Evolutionary conservation across 139 green algal species (phyloP).

Genomic region (Chlorella ohadii): DNA sequence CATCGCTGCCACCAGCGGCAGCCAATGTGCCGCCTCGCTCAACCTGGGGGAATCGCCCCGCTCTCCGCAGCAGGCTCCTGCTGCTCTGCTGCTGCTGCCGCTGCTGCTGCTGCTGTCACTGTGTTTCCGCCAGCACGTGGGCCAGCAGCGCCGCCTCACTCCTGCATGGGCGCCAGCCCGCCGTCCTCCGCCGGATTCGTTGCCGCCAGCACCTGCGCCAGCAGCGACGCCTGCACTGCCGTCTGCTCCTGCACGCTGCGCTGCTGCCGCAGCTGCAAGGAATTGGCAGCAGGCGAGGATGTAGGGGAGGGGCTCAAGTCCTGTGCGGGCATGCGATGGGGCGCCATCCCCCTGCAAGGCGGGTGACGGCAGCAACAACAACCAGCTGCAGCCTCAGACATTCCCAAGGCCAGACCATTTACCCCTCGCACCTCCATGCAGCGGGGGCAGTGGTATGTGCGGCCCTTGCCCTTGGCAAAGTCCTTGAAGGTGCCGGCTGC

Average conservation of each 20-base stretch:
- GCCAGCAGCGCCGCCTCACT: background rate
- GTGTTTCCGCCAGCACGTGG: no score
- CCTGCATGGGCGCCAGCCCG: background rate
- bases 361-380: background rate
- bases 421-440: slow-evolving; percentile 42
- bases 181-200: background rate
- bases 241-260: background rate
- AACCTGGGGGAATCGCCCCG: no score
- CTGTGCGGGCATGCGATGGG: no score
- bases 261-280: background rate
- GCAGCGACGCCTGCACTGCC: background rate
- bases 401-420: no score
- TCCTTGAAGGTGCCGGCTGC: slow-evolving; percentile 61
- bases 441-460: slow-evolving; percentile 61
- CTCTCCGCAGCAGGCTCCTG: no score
- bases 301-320: no score
- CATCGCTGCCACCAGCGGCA: no score
- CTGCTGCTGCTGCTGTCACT: no score
- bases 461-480: slow-evolving; percentile 53
- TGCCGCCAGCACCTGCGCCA: background rate
- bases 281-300: no score
- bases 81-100: no score
- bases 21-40: no score
- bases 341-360: no score
- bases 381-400: background rate